Base-by-base conservation (phyloP, 495 filamentous ascomycete genomes). In the Chlorociboria aeruginascens region DNA sequence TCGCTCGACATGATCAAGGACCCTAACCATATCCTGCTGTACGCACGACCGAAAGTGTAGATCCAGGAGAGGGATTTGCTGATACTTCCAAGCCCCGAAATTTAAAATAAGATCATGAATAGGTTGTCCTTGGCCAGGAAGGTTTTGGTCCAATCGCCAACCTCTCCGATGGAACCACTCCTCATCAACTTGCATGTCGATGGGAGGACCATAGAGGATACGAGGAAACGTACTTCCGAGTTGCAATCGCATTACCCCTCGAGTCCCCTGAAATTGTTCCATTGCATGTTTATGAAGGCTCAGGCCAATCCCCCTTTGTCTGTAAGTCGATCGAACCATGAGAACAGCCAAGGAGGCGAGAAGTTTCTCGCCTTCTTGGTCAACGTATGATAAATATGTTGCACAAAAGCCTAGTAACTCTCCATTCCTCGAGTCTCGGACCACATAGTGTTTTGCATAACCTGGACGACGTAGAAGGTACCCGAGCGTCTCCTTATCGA, bases 201-300 rank as follows among this genome's bases (percentile, higher is more conserved):
- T 44, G 11, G 77, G 73, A 29, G 77, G 62, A 2, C 78, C 78
- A 49, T 75, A 77, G 12, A 81, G 62, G 6, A 82, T 60, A 34
- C 78, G 71, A 33, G 78, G 78, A 49, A 78, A 82, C 14, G 76
- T 76, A 58, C 70, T 75, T 29, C 78, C 78, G 16, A 82, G 66
- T 43, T 78, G 77, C 32, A 81, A 52, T 17, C 73, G 70, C 29
- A 66, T 67, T 30, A 80, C 66, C 1, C 75, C 75, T 30, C 71
- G 65, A 32, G 69, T 72, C 45, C 67, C 69, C 11, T 62, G 63
- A n/a, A 82, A 68, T 48, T 76, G 65, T 16, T 60, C 62, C 25
- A 73, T 48, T 8, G 77, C 74, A 35, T 76, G 69, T 38, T 69
- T 64, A 57, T 82, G 75, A 25, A 82, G 59, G 40, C 71, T 75